Conservation (phyloP, 2,329 filamentous ascomycete genomes). For the Blastomyces emzantsi region DNA sequence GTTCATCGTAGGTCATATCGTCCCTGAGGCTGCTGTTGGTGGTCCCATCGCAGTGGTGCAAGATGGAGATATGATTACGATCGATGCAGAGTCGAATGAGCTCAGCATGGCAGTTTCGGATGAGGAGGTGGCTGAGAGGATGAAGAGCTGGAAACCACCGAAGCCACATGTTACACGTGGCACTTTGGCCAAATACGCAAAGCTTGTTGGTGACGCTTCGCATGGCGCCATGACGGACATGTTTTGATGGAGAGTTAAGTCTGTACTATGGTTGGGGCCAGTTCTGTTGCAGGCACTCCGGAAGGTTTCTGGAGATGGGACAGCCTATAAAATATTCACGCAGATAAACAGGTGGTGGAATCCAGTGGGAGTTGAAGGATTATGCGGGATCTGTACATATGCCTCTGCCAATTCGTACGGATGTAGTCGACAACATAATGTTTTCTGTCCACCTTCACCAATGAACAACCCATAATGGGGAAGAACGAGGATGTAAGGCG, state of each 20-base stretch:
- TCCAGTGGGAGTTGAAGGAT: no score
- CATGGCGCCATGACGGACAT: constrained; percentile 84
- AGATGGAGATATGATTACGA: constrained; percentile 71
- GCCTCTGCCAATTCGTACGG: neutral
- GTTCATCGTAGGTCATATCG: constrained; percentile 89
- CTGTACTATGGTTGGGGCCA: neutral
- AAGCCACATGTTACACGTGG: constrained; percentile 67
- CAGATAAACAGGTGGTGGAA: no score
- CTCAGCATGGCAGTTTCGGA: constrained; percentile 63
- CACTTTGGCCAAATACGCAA: constrained; percentile 80
- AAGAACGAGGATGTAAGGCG: neutral
- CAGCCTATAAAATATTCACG: no score
- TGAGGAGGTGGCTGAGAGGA: constrained; percentile 58
- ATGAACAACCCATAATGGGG: no score
- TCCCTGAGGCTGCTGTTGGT: constrained; percentile 76
- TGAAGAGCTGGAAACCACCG: constrained; percentile 61
- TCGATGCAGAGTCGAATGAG: constrained; percentile 69
- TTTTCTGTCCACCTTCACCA: no score
- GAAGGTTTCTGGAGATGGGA: no score
- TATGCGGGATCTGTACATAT: neutral
- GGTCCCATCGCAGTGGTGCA: constrained; percentile 75
- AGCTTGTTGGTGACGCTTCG: constrained; percentile 80
- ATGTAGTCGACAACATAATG: no score
- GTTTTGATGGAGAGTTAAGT: constrained; percentile 36
- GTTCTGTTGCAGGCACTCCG: no score